Evolutionary conservation across 306 rosid genomes (phyloP), one percentile per base, ranked within the genome.

Genomic region (Ochetophila trinervis): DNA sequence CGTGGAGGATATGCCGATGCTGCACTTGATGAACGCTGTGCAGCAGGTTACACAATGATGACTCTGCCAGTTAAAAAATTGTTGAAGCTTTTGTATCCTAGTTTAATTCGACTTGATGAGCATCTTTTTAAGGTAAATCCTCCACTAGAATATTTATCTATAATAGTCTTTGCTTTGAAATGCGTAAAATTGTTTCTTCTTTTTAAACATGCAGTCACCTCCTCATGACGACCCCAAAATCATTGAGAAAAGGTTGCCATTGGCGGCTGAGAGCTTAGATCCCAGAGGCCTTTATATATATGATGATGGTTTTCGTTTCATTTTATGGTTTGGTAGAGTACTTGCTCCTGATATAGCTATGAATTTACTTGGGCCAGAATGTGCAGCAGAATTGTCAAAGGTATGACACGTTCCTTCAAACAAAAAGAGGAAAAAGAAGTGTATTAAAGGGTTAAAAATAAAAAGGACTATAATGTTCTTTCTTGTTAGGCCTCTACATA

Each of bases 331-430:
- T 83, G 99, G 97, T 66, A 83, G 83, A 81, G 94, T 76, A 62
- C 91, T 90, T 80, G 84, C 96, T 23, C 97, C 99, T 62, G 97
- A 94, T 57, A 77, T 94, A 64, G 89, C 97, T n/a, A 88, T 76
- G 88, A 84, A 86, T 78, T 74, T 94, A 79, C 96, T 88, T 21
- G 99, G 97, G 72, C 70, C 82, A 42, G 99, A 88, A 71, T 88
- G 87, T 71, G 95, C 95, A 1, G 88, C 96, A n/a, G 99, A 94
- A 65, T 76, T 88, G 71, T 94, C 96, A n/a, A 88, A 88, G 99
- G 99, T 94, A 85, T 74, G 68, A 27, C 60, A 54, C 67, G 57
- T 74, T 63, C 44, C 65, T 47, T 42, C 23, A 24, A 62, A 8
- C 8, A 48, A 30, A 67, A 50, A 50, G 16, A 19, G 18, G 21